Conservation (phyloP, 257 asterid species). For the Dorcoceras hygrometricum region DNA sequence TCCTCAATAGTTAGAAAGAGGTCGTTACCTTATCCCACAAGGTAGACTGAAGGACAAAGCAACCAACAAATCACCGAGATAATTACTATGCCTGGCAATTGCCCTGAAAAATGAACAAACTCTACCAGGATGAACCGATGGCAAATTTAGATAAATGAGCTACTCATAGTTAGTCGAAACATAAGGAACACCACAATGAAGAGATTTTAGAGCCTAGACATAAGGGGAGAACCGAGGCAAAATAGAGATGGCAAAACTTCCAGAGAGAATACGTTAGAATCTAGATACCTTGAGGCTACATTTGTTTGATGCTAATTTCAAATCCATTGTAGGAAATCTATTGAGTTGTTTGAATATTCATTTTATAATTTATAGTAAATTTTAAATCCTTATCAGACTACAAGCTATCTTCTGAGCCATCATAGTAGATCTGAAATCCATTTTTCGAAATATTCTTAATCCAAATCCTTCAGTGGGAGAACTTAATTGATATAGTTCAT, state of each 20-base stretch:
- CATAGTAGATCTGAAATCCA: too few species aligned
- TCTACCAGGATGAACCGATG: conserved; percentile 9
- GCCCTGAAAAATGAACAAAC: conserved; percentile 57
- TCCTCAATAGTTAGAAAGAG: neutral
- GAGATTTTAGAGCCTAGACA: neutral
- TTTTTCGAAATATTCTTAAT: too few species aligned
- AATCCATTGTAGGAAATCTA: too few species aligned
- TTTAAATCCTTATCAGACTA: too few species aligned
- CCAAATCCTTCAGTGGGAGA: too few species aligned
- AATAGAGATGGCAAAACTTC: neutral
- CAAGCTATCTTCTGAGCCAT: too few species aligned
- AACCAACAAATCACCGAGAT: conserved; percentile 88
- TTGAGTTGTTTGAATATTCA: too few species aligned
- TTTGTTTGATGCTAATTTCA: too few species aligned
- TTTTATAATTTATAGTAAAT: too few species aligned
- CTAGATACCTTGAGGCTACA: neutral
- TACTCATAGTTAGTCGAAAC: neutral
- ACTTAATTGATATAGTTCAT: too few species aligned
- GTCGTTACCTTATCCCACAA: conserved; percentile 79
- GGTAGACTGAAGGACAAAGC: conserved; percentile 95
- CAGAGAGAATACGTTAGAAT: neutral
- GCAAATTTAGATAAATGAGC: neutral
- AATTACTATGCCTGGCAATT: conserved; percentile 91
- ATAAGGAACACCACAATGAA: too few species aligned
- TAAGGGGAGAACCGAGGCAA: neutral